These are phyloP conservation scores for Pelargonium myrrhifolium DNA, from an alignment of 441 rosid genomes.

Conservation along the genomic window DNA sequence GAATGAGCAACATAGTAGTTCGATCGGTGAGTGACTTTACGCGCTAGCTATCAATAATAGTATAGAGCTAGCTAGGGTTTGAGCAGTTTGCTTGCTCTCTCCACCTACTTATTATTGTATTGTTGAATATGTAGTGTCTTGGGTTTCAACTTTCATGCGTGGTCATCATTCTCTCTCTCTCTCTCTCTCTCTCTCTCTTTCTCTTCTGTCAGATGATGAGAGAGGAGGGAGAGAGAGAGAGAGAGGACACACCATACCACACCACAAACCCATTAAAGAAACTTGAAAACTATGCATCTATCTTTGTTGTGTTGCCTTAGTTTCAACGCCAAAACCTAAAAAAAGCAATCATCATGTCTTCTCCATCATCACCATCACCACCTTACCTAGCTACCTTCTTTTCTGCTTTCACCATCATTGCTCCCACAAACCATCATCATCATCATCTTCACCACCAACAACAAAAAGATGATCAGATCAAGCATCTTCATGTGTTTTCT, in stretches of 20 bases:
- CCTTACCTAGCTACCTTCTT: slow-evolving; percentile 2
- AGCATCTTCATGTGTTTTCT: no score
- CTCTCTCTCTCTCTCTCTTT: no score
- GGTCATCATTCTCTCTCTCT: background rate
- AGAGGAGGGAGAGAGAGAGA: slow-evolving; percentile 1
- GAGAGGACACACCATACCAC: slow-evolving; percentile 14
- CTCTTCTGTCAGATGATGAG: slow-evolving; percentile 13
- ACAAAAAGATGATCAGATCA: background rate
- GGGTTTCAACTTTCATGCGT: background rate
- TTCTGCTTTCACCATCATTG: slow-evolving; percentile 20
- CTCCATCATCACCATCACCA: slow-evolving; percentile 5
- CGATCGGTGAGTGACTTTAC: background rate
- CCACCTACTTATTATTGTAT: background rate
- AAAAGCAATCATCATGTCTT: slow-evolving; percentile 21
- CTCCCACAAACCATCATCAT: slow-evolving; percentile 22
- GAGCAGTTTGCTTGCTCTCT: background rate
- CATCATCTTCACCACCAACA: background rate
- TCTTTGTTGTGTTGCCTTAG: slow-evolving; percentile 7
- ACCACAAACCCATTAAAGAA: background rate
- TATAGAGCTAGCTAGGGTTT: background rate
- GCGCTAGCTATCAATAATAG: background rate
- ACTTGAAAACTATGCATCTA: background rate
- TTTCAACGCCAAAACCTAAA: slow-evolving; percentile 17
- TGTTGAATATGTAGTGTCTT: background rate
- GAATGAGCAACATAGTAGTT: background rate